These are phyloP conservation scores for Ophiosphaerella narmari DNA, from an alignment of 2,329 filamentous ascomycete genomes.

Conservation along the genomic window DNA sequence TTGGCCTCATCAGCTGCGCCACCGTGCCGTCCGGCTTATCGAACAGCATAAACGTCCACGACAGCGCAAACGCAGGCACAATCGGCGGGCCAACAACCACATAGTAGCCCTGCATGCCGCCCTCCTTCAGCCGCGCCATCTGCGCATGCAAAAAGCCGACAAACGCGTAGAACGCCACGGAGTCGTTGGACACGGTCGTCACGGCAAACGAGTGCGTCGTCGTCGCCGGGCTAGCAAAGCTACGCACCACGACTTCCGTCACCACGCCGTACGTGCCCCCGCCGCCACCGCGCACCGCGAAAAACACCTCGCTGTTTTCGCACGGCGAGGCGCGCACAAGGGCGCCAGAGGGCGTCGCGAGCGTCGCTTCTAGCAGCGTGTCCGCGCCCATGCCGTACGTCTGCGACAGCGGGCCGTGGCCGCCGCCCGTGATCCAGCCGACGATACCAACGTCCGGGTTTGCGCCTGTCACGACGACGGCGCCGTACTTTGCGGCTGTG, in stretches of 20 bases:
- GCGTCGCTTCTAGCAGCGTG: slow-evolving; percentile 40
- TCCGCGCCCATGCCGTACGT: slow-evolving; percentile 46
- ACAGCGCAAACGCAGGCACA: slow-evolving; percentile 16
- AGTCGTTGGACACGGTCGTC: slow-evolving; percentile 8
- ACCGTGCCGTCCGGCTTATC: slow-evolving; percentile 26
- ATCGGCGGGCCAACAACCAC: slow-evolving; percentile 27
- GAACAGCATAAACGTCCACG: slow-evolving; percentile 25
- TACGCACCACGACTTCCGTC: slow-evolving; percentile 23
- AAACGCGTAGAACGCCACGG: slow-evolving; percentile 21
- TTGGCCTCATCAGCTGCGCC: slow-evolving; percentile 20
- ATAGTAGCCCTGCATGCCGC: slow-evolving; percentile 36
- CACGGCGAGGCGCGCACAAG: slow-evolving; percentile 25
- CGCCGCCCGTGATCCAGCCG: slow-evolving; percentile 48
- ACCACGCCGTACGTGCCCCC: slow-evolving; percentile 51
- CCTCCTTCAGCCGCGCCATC: slow-evolving; percentile 28
- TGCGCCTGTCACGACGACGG: slow-evolving; percentile 25
- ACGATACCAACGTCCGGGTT: slow-evolving; percentile 45
- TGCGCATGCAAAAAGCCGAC: slow-evolving; percentile 28
- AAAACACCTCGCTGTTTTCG: slow-evolving; percentile 44
- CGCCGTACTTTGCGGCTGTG: slow-evolving; percentile 15
- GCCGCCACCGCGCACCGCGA: slow-evolving; percentile 49
- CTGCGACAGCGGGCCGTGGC: slow-evolving; percentile 44
- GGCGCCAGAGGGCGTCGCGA: slow-evolving; percentile 35
- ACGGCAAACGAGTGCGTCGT: slow-evolving; percentile 22
- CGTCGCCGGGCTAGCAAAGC: slow-evolving; percentile 36